Evolutionary conservation across 371 early-diverging fungal species (phyloP), one percentile per base, ranked within the genome.

Genomic region (Coemansia sp.): DNA sequence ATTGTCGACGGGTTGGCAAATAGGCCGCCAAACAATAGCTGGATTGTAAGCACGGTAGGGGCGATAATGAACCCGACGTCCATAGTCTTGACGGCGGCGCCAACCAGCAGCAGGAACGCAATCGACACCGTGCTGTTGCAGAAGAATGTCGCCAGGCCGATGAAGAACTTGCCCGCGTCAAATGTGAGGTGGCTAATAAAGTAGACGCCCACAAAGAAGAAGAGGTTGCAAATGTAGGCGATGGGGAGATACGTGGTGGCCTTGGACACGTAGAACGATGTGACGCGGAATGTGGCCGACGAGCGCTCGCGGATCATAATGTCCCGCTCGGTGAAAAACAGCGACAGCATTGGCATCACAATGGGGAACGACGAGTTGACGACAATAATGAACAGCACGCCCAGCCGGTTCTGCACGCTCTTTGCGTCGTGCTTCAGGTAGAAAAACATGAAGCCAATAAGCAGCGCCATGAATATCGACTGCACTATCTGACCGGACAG

Each of bases 41-140:
- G 81, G n/a, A 81, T 65, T 40, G 79, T 71, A 6, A 70, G 62
- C 8, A 80, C 48, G 1, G 76, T 62, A 0, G 81, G 72, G 1
- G 77, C 81, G 42, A 81, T 53, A 31, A 80, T 72, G 43, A 81
- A 82, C 5, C 78, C 78, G n/a, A 78, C 52, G n/a, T 79, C 66
- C 14, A 78, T 51, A 3, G 58, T 52, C 53, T 53, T 55, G 16
- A 76, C 57, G 0, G 64, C 72, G 8, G 77, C 68, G 10, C 80
- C 81, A 32, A 80, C 63, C 44, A 72, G 37, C 53, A 79, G 67
- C 44, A 75, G 33, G 24, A 67, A 65, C 5, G 64, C 24, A 14
- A 80, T 52, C 10, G 69, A 64, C 38, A 61, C 69, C 18, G 70
- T 37, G 33, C 53, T 62, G 49, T 65, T 33, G 56, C 74, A 57